Evolutionary conservation across 345 rosid genomes (phyloP), one percentile per base, ranked within the genome.

Genomic region (Acer yangbiense): DNA sequence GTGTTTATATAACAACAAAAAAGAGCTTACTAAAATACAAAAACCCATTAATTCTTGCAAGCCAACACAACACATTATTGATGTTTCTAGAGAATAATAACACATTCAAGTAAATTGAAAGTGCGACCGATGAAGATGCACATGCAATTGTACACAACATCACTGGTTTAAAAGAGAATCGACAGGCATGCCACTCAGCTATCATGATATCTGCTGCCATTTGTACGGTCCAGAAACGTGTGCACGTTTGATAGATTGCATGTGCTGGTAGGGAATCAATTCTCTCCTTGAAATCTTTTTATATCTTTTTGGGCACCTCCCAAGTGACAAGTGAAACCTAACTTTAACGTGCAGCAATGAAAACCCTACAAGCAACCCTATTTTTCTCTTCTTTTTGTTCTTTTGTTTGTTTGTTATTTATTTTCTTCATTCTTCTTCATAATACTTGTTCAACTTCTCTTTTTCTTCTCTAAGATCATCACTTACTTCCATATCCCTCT

Each of bases 331-430:
- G 67, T 66, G 12, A 27, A 12, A 76, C 60, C 61, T 39, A 39
- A 58, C 77, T 80, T 72, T 48, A 76, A 67, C 77, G 41, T 68
- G 66, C 77, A 75, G 80, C 83, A 72, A 76, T 71, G 73, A 72
- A 20, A 67, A 72, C 79, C 68, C 83, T 65, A 55, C 79, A 76
- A 74, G 77, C 77, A 64, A 74, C 27, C 48, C 29, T 27, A 50
- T 21, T 35, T 70, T 46, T 61, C 63, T 35, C 71, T 46, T 60
- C 62, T 11, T 65, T 11, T 10, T 7, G 3, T 12, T 13, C 35
- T 20, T 20, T 41, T 35, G 39, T 35, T 35, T 35, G 39, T 35
- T 35, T 35, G 39, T 35, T 35, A 4, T 35, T 35, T 35, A 35
- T 35, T 35, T 35, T 35, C 0, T 35, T 35, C 39, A 35, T 35